A percentile compares a stretch with the other conserved stretches of the same genome.
These are phyloP conservation scores for Lycium barbarum DNA, from an alignment of 257 asterid genomes.

Conservation along the genomic window DNA sequence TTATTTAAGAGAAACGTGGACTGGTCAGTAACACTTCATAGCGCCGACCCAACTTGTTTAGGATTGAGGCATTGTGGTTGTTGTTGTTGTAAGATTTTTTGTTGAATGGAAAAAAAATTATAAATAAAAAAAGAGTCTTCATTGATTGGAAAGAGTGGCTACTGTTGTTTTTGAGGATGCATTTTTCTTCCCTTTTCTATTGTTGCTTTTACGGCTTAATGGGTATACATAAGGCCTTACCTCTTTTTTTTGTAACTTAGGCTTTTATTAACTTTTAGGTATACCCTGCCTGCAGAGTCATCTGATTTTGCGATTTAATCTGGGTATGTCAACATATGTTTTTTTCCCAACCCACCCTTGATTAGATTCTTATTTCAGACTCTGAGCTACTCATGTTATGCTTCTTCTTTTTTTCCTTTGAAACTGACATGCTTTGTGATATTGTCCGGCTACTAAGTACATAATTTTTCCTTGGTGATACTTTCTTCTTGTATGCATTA, in stretches of 20 bases:
- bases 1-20: too few relatives aligned
- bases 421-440: neutral
- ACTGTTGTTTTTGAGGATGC: neutral
- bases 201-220: neutral
- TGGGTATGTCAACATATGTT: too few relatives aligned
- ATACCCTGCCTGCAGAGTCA: neutral
- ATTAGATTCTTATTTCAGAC: conserved; percentile 9
- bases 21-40: neutral
- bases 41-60: neutral
- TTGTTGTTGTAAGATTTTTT: neutral
- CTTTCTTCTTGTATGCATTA: neutral
- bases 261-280: neutral
- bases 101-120: neutral
- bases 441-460: neutral
- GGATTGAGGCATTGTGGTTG: neutral
- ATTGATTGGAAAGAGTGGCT: neutral
- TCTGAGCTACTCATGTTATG: neutral
- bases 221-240: neutral
- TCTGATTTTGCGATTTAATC: neutral
- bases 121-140: neutral
- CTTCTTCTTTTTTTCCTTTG: neutral
- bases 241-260: neutral
- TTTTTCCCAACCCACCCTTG: neutral
- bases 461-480: neutral
- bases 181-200: neutral